Evolutionary conservation across 805 yeast genomes (phyloP).

Genomic region (Metschnikowia vanudenii): DNA sequence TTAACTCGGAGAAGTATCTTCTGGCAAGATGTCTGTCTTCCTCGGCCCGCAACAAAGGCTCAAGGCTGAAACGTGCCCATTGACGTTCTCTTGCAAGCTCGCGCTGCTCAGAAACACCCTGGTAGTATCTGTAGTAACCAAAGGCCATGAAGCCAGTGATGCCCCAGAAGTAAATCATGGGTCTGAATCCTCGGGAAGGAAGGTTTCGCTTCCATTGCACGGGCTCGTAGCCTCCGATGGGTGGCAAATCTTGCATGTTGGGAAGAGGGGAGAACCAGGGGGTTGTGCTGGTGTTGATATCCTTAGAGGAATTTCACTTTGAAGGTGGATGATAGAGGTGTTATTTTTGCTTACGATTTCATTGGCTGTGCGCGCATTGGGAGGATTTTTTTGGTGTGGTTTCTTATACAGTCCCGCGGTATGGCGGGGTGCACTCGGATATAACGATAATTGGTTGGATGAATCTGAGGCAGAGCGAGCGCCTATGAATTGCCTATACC

Average conservation of each 20-base stretch:
- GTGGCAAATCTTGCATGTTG: slow-evolving; percentile 77
- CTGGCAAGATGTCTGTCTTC: slow-evolving; percentile 76
- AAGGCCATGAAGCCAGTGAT: slow-evolving; percentile 62
- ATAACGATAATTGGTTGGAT: no score
- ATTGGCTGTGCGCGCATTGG: slow-evolving; percentile 17
- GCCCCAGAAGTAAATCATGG: slow-evolving; percentile 65
- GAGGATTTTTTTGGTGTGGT: not conserved
- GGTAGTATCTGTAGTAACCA: slow-evolving; percentile 66
- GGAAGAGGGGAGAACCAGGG: no score
- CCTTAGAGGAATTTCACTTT: no score
- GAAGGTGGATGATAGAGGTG: slow-evolving; percentile 2
- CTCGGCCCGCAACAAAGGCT: slow-evolving; percentile 78
- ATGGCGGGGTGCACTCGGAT: no score
- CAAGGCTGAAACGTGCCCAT: slow-evolving; percentile 72
- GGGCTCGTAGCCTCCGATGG: slow-evolving; percentile 80
- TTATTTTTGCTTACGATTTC: slow-evolving; percentile 14
- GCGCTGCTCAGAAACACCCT: slow-evolving; percentile 71
- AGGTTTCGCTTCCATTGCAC: slow-evolving; percentile 87
- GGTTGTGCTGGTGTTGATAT: no score
- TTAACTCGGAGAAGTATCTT: slow-evolving; percentile 61
- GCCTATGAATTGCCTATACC: no score
- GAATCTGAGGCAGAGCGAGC: no score
- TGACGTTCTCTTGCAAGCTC: slow-evolving; percentile 73
- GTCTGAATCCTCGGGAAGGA: slow-evolving; percentile 83
- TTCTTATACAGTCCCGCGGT: not conserved